phyloP scores from a whole-genome alignment of 164 flowering plant genomes.

The Litsea cubeba region DNA sequence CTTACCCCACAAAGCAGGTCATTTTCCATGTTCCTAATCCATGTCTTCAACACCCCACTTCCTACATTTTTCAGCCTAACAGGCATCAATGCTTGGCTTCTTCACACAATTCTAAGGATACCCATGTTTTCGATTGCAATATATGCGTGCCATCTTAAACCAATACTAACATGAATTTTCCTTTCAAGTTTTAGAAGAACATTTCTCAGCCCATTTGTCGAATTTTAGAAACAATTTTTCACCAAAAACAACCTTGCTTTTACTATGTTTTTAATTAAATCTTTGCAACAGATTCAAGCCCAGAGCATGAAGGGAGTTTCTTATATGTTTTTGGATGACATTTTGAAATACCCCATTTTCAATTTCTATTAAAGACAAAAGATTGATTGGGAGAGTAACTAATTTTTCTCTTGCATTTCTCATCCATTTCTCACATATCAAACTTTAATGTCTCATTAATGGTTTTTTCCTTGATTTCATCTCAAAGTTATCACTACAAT shows the following conservation, averaged over 20 bases:
- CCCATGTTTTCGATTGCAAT: slow-evolving; percentile 1
- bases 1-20: slow-evolving; percentile 69
- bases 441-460: too few relatives aligned
- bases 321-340: background rate
- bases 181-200: too few relatives aligned
- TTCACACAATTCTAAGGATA: background rate
- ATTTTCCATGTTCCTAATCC: background rate
- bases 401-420: too few relatives aligned
- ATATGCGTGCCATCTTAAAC: too few relatives aligned
- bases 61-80: background rate
- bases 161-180: too few relatives aligned
- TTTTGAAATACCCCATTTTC: background rate
- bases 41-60: slow-evolving; percentile 1
- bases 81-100: background rate
- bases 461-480: too few relatives aligned
- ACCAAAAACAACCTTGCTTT: background rate
- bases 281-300: background rate
- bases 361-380: background rate
- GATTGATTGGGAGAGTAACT: too few relatives aligned
- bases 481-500: too few relatives aligned
- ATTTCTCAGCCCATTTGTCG: too few relatives aligned
- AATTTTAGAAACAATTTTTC: too few relatives aligned
- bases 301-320: background rate
- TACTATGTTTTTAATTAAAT: background rate
- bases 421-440: too few relatives aligned